Evolutionary conservation across 75 land plant species (phyloP).

Genomic region (Cryptomeria japonica): DNA sequence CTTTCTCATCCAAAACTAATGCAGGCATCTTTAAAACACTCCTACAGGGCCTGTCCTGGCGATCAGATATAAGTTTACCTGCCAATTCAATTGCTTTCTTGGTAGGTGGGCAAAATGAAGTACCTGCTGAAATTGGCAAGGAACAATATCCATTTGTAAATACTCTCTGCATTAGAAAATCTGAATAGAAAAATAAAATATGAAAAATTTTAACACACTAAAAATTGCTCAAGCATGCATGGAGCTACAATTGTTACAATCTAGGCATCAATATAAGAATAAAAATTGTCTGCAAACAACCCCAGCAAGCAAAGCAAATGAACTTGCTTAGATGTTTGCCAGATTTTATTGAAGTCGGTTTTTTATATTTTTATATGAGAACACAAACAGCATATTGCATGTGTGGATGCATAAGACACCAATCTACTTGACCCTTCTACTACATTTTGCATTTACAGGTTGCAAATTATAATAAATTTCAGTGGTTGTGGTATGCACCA

Average conservation of each 20-base stretch:
- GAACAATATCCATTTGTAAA: neutral
- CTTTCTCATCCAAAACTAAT: conserved; percentile 63
- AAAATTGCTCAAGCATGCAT: neutral
- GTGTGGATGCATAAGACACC: neutral
- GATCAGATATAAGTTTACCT: conserved; percentile 48
- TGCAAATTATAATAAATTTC: neutral
- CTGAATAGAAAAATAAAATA: neutral
- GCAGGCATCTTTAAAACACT: conserved; percentile 77
- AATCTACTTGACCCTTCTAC: neutral
- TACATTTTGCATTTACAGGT: too few species aligned
- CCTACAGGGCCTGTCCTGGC: conserved; percentile 35
- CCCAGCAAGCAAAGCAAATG: neutral
- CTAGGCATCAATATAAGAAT: neutral
- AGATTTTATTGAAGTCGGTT: neutral
- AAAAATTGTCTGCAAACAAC: neutral
- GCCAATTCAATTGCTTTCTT: conserved; percentile 38
- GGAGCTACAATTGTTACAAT: neutral
- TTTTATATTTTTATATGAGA: neutral
- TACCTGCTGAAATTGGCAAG: conserved; percentile 24
- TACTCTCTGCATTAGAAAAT: neutral
- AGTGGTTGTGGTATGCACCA: neutral
- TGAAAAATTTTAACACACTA: neutral
- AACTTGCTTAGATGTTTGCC: neutral
- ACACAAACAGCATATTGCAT: neutral
- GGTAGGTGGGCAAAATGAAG: conserved; percentile 30